Conservation (phyloP, 2,329 filamentous ascomycete species). For the Paracamarosporium sp. region DNA sequence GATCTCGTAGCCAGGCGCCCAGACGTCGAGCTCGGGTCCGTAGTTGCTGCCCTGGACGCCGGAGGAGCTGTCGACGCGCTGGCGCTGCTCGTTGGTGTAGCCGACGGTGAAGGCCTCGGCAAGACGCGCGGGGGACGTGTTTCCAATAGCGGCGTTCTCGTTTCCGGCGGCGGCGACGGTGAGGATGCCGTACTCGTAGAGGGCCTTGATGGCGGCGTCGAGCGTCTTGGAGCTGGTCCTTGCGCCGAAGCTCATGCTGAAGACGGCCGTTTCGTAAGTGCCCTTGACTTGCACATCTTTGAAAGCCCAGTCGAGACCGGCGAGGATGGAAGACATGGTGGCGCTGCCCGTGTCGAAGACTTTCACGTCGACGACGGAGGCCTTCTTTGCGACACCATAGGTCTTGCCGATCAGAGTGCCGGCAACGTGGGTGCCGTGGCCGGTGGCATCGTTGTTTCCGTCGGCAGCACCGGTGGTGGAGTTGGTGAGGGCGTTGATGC, state of each 20-base stretch:
- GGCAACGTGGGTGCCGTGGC: slow-evolving; percentile 24
- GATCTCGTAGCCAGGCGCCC: slow-evolving; percentile 1
- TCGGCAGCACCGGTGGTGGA: neutral
- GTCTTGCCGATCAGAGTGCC: slow-evolving; percentile 15
- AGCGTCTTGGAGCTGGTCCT: slow-evolving; percentile 7
- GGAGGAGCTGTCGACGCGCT: neutral
- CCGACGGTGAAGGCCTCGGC: slow-evolving; percentile 2
- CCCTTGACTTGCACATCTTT: slow-evolving; percentile 16
- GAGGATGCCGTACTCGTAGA: slow-evolving; percentile 29
- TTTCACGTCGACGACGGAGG: neutral
- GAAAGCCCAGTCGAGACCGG: slow-evolving; percentile 23
- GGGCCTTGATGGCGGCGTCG: slow-evolving; percentile 1
- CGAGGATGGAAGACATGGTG: slow-evolving; percentile 10
- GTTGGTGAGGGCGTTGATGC: slow-evolving; percentile 11
- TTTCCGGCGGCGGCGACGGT: slow-evolving; percentile 40
- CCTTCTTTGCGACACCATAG: slow-evolving; percentile 17
- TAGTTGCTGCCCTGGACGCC: slow-evolving; percentile 1
- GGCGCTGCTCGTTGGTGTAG: neutral
- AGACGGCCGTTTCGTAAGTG: slow-evolving; percentile 15
- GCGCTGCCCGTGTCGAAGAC: slow-evolving; percentile 7
- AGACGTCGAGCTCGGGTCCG: neutral
- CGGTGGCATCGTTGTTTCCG: slow-evolving; percentile 6
- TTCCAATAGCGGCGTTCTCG: slow-evolving; percentile 11
- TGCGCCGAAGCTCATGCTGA: slow-evolving; percentile 38
- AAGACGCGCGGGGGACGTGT: neutral